phyloP scores from a whole-genome alignment of 179 eudicot species.

The Amaranthus tricolor region DNA sequence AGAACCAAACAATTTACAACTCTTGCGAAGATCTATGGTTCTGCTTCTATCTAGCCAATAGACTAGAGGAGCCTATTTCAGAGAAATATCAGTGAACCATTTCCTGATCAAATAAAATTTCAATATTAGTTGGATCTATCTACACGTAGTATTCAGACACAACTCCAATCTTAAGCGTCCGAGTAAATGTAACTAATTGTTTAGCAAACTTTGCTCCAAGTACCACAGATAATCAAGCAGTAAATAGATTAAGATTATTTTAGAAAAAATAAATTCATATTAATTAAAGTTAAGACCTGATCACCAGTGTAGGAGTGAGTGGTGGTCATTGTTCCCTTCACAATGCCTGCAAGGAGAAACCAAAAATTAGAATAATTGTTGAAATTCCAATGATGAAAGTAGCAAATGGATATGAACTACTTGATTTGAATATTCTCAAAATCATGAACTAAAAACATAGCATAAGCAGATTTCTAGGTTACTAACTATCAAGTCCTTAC shows the following conservation, averaged over 20 bases:
- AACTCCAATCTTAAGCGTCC: background rate
- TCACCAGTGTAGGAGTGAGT: conserved; percentile 99
- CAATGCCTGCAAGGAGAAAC: conserved; percentile 65
- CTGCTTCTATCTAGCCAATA: background rate
- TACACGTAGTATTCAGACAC: background rate
- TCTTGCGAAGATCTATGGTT: background rate
- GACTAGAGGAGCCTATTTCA: background rate
- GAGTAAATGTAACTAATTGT: background rate
- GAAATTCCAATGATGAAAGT: background rate
- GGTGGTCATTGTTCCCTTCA: conserved; percentile 99
- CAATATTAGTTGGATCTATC: background rate
- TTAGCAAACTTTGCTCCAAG: background rate
- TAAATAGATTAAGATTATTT: background rate
- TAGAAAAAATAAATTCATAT: background rate
- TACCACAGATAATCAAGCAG: background rate
- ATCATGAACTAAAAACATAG: background rate
- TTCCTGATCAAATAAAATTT: background rate
- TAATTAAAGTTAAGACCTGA: conserved; percentile 46
- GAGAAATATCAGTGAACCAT: background rate
- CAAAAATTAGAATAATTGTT: background rate
- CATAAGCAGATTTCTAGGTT: background rate
- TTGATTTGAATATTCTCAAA: too few species aligned
- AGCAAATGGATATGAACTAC: too few species aligned
- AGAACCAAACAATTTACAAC: background rate
- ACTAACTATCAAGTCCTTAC: conserved; percentile 34